Evolutionary conservation across 441 rosid species (phyloP), one percentile per base, ranked within the genome.

Genomic region (Populus hybrid): DNA sequence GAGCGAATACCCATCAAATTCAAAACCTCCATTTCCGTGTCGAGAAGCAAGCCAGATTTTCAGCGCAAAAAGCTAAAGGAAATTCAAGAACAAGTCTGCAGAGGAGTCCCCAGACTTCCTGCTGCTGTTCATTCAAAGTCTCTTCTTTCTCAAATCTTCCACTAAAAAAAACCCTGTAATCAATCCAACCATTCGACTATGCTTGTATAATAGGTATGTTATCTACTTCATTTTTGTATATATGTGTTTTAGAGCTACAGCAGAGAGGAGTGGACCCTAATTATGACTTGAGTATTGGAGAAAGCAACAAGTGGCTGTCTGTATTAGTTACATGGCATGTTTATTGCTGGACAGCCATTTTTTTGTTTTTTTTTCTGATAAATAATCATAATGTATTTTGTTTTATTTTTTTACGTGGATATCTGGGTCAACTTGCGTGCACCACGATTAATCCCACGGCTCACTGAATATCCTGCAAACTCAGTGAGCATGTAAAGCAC

Each of bases 201-300:
- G 99, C 90, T 93, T 74, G 88, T 91, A 24, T 92, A 96, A 0
- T 79, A 95, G 99, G 98, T 95, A 86, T 70, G 89, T 24, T 67
- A 71, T 50, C n/a, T 75, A 28, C 63, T 74, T 50, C 42, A 64
- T 30, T 30, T 30, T 30, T 30, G 5, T 40, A 70, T 7, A 57
- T 84, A 50, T 77, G 10, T 35, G n/a, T 74, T 72, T 24, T 59
- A 23, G 73, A 30, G 23, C 36, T 46, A 38, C 61, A 59, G 21
- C 69, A 70, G 46, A 71, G 69, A 36, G 63, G 71, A 73, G 40
- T 57, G 34, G 11, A 21, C 59, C 5, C 12, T 53, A 10, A 53
- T 66, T 57, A 10, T 59, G 59, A 65, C 28, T n/a, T 35, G 36
- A 30, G 50, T 30, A 57, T 50, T 20, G 28, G 42, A 32, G 40